These are phyloP conservation scores for Rhodotorula taiwanensis DNA, from an alignment of 768 basidiomycete species.

Conservation along the genomic window DNA sequence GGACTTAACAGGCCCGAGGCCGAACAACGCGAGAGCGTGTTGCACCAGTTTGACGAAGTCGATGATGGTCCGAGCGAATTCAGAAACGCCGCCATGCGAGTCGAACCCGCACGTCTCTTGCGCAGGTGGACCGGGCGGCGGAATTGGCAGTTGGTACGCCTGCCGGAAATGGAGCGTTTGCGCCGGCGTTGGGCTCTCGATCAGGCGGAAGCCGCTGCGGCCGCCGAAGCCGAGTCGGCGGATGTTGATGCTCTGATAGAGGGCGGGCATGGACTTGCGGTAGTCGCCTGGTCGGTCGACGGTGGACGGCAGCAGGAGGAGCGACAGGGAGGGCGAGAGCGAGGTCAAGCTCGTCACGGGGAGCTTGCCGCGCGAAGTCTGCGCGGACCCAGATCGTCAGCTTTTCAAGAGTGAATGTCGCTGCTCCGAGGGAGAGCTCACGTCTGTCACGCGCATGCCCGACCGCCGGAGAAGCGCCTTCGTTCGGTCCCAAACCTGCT, in stretches of 20 bases:
- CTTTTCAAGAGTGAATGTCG: neutral
- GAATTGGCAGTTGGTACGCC: neutral
- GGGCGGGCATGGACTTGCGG: neutral
- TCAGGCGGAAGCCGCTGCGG: neutral
- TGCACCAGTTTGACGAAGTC: constrained; percentile 24
- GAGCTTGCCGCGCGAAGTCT: neutral
- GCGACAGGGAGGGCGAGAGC: neutral
- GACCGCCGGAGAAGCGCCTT: neutral
- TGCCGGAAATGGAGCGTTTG: constrained; percentile 17
- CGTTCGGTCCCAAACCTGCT: neutral
- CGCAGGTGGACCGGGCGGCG: neutral
- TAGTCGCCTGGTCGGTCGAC: neutral
- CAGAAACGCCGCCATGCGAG: neutral
- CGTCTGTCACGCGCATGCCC: neutral
- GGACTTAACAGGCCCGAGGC: constrained; percentile 21
- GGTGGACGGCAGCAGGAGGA: constrained; percentile 1
- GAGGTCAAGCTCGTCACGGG: constrained; percentile 2
- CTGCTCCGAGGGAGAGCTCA: neutral
- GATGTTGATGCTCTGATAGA: constrained; percentile 8
- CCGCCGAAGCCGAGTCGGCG: constrained; percentile 11
- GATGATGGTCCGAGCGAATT: constrained; percentile 13
- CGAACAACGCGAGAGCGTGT: constrained; percentile 30
- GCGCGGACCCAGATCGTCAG: neutral
- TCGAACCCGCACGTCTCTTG: no score
- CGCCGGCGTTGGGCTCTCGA: neutral